These are phyloP conservation scores for Suhomyces sp. DNA, from an alignment of 805 yeast genomes.

Conservation along the genomic window DNA sequence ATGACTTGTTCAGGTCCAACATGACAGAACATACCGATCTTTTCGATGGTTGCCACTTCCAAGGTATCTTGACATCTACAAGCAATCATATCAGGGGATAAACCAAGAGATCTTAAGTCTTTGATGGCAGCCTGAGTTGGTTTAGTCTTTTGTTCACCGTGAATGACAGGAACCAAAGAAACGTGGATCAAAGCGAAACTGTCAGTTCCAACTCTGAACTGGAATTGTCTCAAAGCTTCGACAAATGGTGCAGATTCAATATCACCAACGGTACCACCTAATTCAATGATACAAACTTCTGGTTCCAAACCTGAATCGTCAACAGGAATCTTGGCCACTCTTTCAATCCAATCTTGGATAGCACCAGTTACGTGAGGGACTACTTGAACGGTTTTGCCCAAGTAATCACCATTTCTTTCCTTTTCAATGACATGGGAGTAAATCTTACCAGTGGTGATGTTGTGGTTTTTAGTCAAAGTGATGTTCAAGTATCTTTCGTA, in stretches of 20 bases:
- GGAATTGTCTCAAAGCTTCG: conserved; percentile 98
- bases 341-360: conserved; percentile 97
- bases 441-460: conserved; percentile 97
- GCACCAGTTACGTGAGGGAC: conserved; percentile 98
- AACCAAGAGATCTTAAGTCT: conserved; percentile 92
- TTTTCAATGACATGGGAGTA: conserved; percentile 90
- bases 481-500: conserved; percentile 95
- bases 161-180: conserved; percentile 94
- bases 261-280: conserved; percentile 99
- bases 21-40: conserved; percentile 98
- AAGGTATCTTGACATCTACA: conserved; percentile 89
- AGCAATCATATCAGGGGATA: conserved; percentile 95
- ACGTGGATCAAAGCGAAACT: conserved; percentile 96
- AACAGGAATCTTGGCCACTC: conserved; percentile 87
- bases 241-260: conserved; percentile 98
- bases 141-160: conserved; percentile 98
- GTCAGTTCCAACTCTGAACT: conserved; percentile 91
- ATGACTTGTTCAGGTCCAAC: conserved; percentile 98
- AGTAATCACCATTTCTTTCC: conserved; percentile 94
- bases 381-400: conserved; percentile 99
- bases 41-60: conserved; percentile 82
- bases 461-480: conserved; percentile 89
- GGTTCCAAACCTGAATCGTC: conserved; percentile 87
- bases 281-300: conserved; percentile 93
- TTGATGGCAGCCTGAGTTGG: conserved; percentile 99